These are phyloP conservation scores for Goffeauzyma gilvescens DNA, from an alignment of 768 basidiomycete species.

Conservation along the genomic window DNA sequence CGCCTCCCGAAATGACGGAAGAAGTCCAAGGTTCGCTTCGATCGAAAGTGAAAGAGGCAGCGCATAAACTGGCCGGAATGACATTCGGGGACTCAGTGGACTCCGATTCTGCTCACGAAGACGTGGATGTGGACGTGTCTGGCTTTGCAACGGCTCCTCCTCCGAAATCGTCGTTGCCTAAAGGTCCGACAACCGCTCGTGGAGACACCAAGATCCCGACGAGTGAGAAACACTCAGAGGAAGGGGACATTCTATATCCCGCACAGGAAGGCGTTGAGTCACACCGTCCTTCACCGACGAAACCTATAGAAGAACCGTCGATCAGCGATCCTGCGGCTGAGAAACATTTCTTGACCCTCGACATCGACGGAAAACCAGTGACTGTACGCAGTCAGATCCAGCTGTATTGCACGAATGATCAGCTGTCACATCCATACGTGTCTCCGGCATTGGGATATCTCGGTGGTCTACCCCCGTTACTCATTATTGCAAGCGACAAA, in stretches of 20 bases:
- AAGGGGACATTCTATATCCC: constrained; percentile 15
- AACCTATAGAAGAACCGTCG: constrained; percentile 11
- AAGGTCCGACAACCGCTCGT: constrained; percentile 7
- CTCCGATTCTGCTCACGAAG: too few species aligned
- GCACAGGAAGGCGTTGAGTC: constrained; percentile 12
- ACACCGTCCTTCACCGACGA: constrained; percentile 20
- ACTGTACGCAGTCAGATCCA: constrained; percentile 50
- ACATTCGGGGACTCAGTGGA: too few species aligned
- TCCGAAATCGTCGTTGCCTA: too few species aligned
- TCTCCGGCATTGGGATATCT: constrained; percentile 56
- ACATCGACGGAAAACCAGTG: constrained; percentile 31
- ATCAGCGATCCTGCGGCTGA: constrained; percentile 22
- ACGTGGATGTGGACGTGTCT: too few species aligned
- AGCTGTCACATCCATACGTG: constrained; percentile 40
- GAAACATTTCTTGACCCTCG: constrained; percentile 13
- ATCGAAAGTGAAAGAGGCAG: constrained; percentile 20
- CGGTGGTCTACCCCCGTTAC: constrained; percentile 72
- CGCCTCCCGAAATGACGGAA: constrained; percentile 28
- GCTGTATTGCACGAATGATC: constrained; percentile 66
- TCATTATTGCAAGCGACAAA: constrained; percentile 68
- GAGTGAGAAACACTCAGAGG: neutral
- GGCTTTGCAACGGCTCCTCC: too few species aligned
- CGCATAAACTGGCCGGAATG: constrained; percentile 11
- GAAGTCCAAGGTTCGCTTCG: constrained; percentile 22
- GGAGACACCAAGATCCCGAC: constrained; percentile 8